Base-by-base conservation (phyloP, 2,329 filamentous ascomycete genomes). In the Talaromyces atroroseus region DNA sequence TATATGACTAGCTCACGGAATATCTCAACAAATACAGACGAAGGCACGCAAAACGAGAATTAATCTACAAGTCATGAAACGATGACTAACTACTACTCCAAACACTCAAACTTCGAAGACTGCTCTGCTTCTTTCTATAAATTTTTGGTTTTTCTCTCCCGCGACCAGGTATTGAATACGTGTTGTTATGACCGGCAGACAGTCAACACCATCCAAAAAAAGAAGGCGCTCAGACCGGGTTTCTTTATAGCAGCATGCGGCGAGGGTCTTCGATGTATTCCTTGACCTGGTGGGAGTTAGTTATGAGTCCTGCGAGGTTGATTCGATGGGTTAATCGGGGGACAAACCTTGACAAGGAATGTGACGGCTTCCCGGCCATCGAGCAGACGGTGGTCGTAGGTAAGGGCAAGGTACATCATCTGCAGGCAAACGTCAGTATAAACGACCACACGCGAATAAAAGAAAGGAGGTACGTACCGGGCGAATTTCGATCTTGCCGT, bases 391-490 rank as follows among this genome's bases (percentile, higher is more conserved):
- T 99, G 94, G 73, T 99, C 94, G 71, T 99, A 99, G 14, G 94
- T 99, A 59, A 99, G 82, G 44, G 94, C 94, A 62, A 99, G 83
- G 75, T 96, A 97, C 94, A 99, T 99, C 91, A 99, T 97, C 76
- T 83, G 60, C 26, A n/a, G 38, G 5, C n/a, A 21, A 54, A 18
- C 21, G 59, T 67, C 21, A 66, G 62, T 20, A 52, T 20, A 40
- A 10, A 32, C n/a, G 16, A 38, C 6, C 16, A n/a, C 44, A 24
- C 16, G 14, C 7, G 23, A 38, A 16, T 6, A 26, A 18, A 21
- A 32, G 29, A 20, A 36, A 29, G 6, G 24, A 21, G 20, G 50
- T 54, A 71, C 78, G 63, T 74, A 83, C 81, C 21, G 94, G 94
- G 63, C 94, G 84, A 65, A 96, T 89, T 74, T 96, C 92, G 57